Conservation (phyloP, 306 rosid genomes). For the Geum urbanum region DNA sequence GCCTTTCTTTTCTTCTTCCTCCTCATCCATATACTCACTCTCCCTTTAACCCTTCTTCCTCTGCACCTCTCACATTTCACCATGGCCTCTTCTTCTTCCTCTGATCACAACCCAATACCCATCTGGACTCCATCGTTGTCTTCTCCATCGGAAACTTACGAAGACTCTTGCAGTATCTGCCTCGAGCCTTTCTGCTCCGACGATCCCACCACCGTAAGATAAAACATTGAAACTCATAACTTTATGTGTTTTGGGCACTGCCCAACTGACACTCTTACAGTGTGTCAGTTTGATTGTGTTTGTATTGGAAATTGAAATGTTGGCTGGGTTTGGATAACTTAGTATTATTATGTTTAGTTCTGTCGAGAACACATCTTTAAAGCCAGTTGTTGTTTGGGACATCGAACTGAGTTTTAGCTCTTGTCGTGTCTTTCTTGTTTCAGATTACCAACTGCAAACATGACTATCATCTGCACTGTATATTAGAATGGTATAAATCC, state of each 20-base stretch:
- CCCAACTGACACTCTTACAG: slow-evolving; percentile 5
- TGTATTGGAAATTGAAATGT: background rate
- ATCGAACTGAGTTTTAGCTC: slow-evolving; percentile 1
- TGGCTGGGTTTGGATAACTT: background rate
- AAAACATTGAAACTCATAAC: background rate
- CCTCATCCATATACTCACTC: slow-evolving; percentile 16
- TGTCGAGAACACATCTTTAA: too few relatives aligned
- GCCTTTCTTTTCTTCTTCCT: slow-evolving; percentile 40
- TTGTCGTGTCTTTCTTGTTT: slow-evolving; percentile 18
- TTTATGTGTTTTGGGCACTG: background rate
- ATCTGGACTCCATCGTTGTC: slow-evolving; percentile 32
- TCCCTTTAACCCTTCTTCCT: background rate
- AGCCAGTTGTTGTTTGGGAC: background rate
- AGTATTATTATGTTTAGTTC: background rate
- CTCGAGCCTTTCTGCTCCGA: slow-evolving; percentile 59
- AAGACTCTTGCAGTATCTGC: slow-evolving; percentile 85
- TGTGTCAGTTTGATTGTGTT: background rate
- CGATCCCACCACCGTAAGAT: slow-evolving; percentile 73
- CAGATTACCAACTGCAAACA: slow-evolving; percentile 93
- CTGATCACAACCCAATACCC: slow-evolving; percentile 22
- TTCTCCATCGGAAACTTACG: slow-evolving; percentile 46
- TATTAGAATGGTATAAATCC: slow-evolving; percentile 82
- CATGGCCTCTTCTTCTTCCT: slow-evolving; percentile 44
- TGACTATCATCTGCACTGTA: slow-evolving; percentile 94
- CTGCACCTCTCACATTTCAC: slow-evolving; percentile 14